Base-by-base conservation (phyloP, 441 rosid genomes). In the Euphorbia corollata region DNA sequence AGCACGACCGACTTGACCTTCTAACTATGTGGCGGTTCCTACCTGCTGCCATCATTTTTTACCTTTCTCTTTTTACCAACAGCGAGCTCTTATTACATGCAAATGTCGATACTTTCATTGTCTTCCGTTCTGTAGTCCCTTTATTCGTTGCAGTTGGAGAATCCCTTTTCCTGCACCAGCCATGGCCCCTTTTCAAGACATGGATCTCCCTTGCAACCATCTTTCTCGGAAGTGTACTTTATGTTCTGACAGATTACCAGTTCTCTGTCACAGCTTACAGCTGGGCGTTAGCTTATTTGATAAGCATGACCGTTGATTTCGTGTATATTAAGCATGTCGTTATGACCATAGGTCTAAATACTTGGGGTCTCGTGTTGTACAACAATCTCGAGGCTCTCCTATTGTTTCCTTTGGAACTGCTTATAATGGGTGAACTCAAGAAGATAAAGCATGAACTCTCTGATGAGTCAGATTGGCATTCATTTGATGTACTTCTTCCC, bases 51-150 rank as follows among this genome's bases (percentile, higher is more conserved):
- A 81, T 87, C 74, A 91, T 93, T 67, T 91, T 93, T 79, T 93
- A 93, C 66, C 79, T 93, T 63, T 89, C 98, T 2, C 84, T 93
- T 32, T 93, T 93, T 71, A 93, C 97, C 57, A 93, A 93, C 81
- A 93, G 99, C 22, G 97, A 93, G 85, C 97, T 93, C 69, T 87
- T 91, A 58, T 90, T 93, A 18, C 97, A 91, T 74, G 99, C 99
- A 3, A 93, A 91, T 78, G 96, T 91, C 30, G 99, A 93, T 67
- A 91, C 99, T 23, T 93, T 93, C 83, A 86, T 93, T 12, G 97
- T 93, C 23, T 93, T 89, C 74, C 96, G 97, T 1, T 89, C 97
- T 0, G 88, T 84, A 13, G 97, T 93, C 66, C 99, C 99, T 10
- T 84, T 93, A 18, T 91, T 89, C 54, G 99, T 93, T 64, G 97